phyloP scores from a whole-genome alignment of 345 rosid species.

The Toxicodendron radicans region DNA sequence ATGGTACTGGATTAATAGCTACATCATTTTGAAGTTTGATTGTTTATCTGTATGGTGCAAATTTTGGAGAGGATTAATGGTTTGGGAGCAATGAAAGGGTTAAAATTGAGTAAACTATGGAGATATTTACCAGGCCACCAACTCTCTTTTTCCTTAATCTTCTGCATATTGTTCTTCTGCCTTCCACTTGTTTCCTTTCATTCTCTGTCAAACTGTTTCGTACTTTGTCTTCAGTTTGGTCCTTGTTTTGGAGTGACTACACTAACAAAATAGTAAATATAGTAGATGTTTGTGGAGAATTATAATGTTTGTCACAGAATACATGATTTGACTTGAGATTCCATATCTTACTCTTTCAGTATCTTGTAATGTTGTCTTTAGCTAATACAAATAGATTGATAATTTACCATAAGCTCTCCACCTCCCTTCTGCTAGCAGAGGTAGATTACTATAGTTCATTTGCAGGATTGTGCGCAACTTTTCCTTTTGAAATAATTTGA shows the following conservation, averaged over 20 bases:
- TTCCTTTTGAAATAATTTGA: no score
- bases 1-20: neutral
- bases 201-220: neutral
- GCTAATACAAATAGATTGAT: no score
- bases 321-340: neutral
- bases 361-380: no score
- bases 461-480: no score
- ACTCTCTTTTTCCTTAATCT: neutral
- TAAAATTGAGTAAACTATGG: neutral
- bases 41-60: neutral
- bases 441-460: neutral
- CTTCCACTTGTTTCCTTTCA: neutral
- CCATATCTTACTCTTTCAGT: neutral
- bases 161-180: neutral
- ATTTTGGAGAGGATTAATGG: neutral
- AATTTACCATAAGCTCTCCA: neutral
- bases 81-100: neutral
- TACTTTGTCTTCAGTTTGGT: neutral
- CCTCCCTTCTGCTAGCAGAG: neutral
- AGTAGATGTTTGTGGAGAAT: neutral
- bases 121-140: neutral
- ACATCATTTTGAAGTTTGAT: neutral
- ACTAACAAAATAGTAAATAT: neutral
- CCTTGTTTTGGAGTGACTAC: neutral
- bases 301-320: neutral